Evolutionary conservation across 768 basidiomycete species (phyloP).

Genomic region (Auricularia auricula-judae): DNA sequence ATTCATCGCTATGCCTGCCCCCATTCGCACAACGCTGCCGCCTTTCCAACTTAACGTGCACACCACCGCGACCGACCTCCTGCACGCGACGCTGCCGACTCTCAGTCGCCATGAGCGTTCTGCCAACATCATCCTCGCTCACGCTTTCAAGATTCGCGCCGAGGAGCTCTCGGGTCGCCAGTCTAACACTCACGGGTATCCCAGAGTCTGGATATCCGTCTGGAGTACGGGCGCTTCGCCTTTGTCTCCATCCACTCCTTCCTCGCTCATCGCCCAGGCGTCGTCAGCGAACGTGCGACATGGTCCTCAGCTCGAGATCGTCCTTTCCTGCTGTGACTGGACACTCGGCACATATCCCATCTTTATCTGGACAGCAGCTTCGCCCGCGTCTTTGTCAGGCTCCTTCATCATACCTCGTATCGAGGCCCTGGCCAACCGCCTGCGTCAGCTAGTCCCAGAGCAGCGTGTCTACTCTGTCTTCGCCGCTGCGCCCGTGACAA

Average conservation of each 20-base stretch:
- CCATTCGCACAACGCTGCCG: constrained; percentile 4
- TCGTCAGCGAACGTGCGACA: constrained; percentile 24
- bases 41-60: constrained; percentile 23
- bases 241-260: constrained; percentile 15
- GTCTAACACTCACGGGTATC: constrained; percentile 25
- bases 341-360: constrained; percentile 52
- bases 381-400: constrained; percentile 22
- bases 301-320: constrained; percentile 31
- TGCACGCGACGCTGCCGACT: constrained; percentile 25
- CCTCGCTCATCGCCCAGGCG: constrained; percentile 38
- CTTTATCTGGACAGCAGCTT: constrained; percentile 41
- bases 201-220: constrained; percentile 22
- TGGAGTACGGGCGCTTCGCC: constrained; percentile 14
- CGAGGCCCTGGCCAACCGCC: constrained; percentile 25
- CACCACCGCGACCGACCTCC: constrained; percentile 27
- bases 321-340: constrained; percentile 50
- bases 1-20: neutral
- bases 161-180: constrained; percentile 22
- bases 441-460: constrained; percentile 24
- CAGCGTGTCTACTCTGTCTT: constrained; percentile 57
- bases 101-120: constrained; percentile 28
- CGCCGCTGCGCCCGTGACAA: constrained; percentile 35
- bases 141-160: constrained; percentile 33
- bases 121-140: constrained; percentile 44
- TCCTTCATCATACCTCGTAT: constrained; percentile 31